A percentile compares a stretch with the other conserved stretches of the same genome.
Conservation (phyloP, 495 filamentous ascomycete species). For the Wilcoxina mikolae region DNA sequence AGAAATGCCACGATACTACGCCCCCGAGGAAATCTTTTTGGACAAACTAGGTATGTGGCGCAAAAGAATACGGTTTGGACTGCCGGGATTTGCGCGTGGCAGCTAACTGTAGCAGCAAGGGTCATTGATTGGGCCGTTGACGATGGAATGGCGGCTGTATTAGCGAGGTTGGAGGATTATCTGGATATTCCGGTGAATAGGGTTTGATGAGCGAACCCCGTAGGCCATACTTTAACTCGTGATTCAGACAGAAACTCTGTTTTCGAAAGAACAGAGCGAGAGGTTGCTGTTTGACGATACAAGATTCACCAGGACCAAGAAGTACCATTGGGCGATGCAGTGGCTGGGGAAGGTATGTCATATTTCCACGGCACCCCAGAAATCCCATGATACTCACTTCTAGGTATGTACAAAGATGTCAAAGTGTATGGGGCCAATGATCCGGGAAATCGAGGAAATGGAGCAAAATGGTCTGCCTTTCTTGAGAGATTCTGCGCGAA, state of each 20-base stretch:
- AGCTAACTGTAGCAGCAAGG: constrained; percentile 1
- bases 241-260: neutral
- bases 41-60: constrained; percentile 5
- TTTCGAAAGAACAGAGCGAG: constrained; percentile 9
- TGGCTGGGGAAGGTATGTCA: no score
- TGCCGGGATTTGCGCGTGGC: no score
- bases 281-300: constrained; percentile 10
- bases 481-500: neutral
- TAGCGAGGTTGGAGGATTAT: constrained; percentile 5
- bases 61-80: no score
- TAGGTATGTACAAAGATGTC: no score
- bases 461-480: neutral
- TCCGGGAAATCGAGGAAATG: neutral
- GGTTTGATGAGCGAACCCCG: no score
- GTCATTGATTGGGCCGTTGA: constrained; percentile 11
- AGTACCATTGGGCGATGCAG: constrained; percentile 13
- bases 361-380: no score
- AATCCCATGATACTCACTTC: no score
- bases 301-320: constrained; percentile 10
- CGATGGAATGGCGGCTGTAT: constrained; percentile 9
- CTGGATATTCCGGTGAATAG: no score
- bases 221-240: no score
- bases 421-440: neutral
- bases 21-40: constrained; percentile 12
- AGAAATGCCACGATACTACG: constrained; percentile 3